Evolutionary conservation across 768 basidiomycete genomes (phyloP).

Genomic region (Scleroderma citrinum): DNA sequence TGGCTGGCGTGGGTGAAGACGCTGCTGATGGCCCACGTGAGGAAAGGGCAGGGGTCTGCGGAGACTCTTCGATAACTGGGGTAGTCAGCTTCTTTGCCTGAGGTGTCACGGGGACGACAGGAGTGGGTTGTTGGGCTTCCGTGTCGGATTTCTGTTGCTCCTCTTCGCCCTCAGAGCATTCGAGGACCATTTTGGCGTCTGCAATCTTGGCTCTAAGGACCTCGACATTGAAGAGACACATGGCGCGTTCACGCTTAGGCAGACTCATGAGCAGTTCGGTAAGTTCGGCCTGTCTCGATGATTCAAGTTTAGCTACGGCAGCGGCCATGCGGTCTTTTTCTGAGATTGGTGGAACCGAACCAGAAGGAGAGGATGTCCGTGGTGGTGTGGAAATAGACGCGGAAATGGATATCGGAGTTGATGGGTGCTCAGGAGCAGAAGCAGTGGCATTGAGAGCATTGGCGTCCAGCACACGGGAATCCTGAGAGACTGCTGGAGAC

Average conservation of each 20-base stretch:
- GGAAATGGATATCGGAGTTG: slow-evolving; percentile 75
- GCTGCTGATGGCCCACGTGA: slow-evolving; percentile 68
- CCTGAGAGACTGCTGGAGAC: slow-evolving; percentile 54
- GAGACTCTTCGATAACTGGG: slow-evolving; percentile 41
- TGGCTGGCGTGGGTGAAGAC: slow-evolving; percentile 62
- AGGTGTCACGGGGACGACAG: slow-evolving; percentile 51
- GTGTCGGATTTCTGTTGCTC: slow-evolving; percentile 27
- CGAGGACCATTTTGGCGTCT: slow-evolving; percentile 78
- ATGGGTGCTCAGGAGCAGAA: slow-evolving; percentile 86
- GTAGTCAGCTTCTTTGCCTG: slow-evolving; percentile 51
- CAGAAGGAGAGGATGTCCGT: slow-evolving; percentile 74
- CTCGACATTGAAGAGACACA: slow-evolving; percentile 88
- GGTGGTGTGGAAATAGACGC: slow-evolving; percentile 76
- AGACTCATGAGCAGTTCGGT: slow-evolving; percentile 80
- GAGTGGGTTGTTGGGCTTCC: slow-evolving; percentile 16
- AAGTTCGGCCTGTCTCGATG: slow-evolving; percentile 53
- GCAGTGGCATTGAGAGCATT: slow-evolving; percentile 65
- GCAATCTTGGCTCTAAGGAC: slow-evolving; percentile 69
- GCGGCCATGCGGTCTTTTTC: slow-evolving; percentile 71
- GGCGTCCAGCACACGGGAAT: slow-evolving; percentile 64
- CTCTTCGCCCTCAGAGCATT: slow-evolving; percentile 59
- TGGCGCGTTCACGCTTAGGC: slow-evolving; percentile 81
- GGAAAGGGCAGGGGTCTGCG: slow-evolving; percentile 72
- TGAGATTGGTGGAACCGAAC: slow-evolving; percentile 52
- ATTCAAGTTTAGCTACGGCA: slow-evolving; percentile 62